A percentile compares a stretch with the other conserved stretches of the same genome.
phyloP scores from a whole-genome alignment of 495 filamentous ascomycete species.

The Penicillium angulare region DNA sequence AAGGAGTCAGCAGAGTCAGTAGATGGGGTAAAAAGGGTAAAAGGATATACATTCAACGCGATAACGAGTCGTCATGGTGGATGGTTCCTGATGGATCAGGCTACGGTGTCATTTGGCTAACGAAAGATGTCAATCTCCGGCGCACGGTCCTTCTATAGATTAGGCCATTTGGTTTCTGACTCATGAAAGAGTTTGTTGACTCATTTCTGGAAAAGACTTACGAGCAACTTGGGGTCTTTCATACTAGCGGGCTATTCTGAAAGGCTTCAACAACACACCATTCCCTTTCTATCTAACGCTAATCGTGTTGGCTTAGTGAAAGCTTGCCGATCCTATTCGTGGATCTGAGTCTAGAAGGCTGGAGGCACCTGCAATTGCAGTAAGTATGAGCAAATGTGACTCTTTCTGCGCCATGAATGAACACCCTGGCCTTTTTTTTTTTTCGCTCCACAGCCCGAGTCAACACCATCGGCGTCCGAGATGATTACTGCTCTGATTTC shows the following conservation, averaged over 20 bases:
- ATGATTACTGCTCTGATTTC: too few species aligned
- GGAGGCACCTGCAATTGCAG: not conserved
- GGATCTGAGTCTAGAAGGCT: not conserved
- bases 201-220: too few species aligned
- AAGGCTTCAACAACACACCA: not conserved
- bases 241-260: not conserved
- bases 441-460: not conserved
- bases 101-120: not conserved
- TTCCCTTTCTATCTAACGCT: not conserved
- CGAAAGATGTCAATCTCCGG: not conserved
- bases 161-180: not conserved
- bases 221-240: too few species aligned
- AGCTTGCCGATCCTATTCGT: not conserved
- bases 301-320: not conserved
- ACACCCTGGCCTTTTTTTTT: too few species aligned
- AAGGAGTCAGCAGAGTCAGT: slow-evolving; percentile 18
- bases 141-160: slow-evolving; percentile 5
- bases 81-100: slow-evolving; percentile 1
- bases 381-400: not conserved
- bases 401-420: too few species aligned
- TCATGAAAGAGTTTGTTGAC: not conserved
- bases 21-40: slow-evolving; percentile 10
- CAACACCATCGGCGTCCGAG: too few species aligned
- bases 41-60: slow-evolving; percentile 73
- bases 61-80: slow-evolving; percentile 82